Conservation (phyloP, 306 rosid species). For the Rosa multiflora region DNA sequence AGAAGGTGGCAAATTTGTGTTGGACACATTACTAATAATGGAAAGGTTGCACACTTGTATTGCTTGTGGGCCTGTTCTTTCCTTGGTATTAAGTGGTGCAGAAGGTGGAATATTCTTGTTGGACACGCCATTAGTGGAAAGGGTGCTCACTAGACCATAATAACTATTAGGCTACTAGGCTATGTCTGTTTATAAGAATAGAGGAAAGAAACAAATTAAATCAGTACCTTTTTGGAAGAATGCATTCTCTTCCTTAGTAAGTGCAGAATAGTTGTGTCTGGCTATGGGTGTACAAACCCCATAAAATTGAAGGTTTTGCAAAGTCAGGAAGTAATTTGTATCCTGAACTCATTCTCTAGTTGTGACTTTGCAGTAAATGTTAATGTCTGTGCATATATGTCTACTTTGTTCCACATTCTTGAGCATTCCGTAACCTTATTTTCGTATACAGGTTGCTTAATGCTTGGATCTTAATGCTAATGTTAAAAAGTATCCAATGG, state of each 20-base stretch:
- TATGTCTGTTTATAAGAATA: not conserved
- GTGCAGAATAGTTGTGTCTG: not conserved
- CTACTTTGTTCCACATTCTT: not conserved
- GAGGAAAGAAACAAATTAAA: not conserved
- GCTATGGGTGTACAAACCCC: not conserved
- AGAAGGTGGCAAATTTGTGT: constrained; percentile 8
- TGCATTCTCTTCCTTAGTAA: not conserved
- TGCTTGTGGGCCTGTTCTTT: not conserved
- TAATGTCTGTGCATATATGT: not conserved
- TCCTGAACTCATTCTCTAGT: not conserved
- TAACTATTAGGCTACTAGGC: constrained; percentile 19
- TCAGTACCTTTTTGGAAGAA: not conserved
- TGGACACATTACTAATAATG: constrained; percentile 19
- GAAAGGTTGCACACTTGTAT: not conserved
- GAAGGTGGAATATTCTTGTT: not conserved
- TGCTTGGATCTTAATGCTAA: constrained; percentile 22
- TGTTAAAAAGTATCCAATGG: constrained; percentile 15
- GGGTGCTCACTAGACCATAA: constrained; percentile 16
- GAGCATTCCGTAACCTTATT: not conserved
- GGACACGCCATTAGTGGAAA: constrained; percentile 38
- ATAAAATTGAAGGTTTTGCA: not conserved
- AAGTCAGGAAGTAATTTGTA: not conserved
- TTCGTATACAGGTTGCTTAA: constrained; percentile 11
- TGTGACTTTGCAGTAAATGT: not conserved
- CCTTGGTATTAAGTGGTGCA: not conserved